phyloP scores from a whole-genome alignment of 768 basidiomycete genomes.

The Amylocystis lapponica region DNA sequence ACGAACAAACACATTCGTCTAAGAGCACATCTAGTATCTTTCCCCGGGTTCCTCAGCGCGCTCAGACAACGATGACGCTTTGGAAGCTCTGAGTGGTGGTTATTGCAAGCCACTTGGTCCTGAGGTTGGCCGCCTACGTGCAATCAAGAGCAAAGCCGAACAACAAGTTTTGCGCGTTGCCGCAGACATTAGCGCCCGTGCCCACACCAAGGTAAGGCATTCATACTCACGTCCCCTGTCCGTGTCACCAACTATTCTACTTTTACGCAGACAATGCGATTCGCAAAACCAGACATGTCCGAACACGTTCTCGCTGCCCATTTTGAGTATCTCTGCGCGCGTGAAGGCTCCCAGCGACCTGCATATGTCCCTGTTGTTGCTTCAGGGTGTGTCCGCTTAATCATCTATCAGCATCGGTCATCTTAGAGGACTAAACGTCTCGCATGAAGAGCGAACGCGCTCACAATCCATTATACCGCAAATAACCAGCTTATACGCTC shows the following conservation, averaged over 20 bases:
- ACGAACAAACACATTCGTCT: neutral
- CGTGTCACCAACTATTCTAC: neutral
- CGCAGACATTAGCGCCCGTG: slow-evolving; percentile 81
- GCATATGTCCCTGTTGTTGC: slow-evolving; percentile 99
- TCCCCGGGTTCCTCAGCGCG: slow-evolving; percentile 16
- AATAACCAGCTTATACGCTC: slow-evolving; percentile 75
- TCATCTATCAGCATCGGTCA: neutral
- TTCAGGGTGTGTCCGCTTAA: slow-evolving; percentile 59
- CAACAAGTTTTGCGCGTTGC: slow-evolving; percentile 74
- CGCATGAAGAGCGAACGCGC: slow-evolving; percentile 63
- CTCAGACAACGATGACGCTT: slow-evolving; percentile 44
- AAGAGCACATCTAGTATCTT: slow-evolving; percentile 20
- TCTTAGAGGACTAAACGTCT: neutral
- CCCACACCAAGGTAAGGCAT: slow-evolving; percentile 69
- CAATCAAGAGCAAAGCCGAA: slow-evolving; percentile 78
- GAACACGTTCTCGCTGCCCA: slow-evolving; percentile 69
- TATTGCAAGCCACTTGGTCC: slow-evolving; percentile 47
- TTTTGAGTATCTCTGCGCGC: slow-evolving; percentile 83
- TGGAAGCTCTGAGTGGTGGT: slow-evolving; percentile 43
- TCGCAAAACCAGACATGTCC: slow-evolving; percentile 48
- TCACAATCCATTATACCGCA: slow-evolving; percentile 91
- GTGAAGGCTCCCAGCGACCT: slow-evolving; percentile 74
- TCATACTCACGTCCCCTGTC: neutral
- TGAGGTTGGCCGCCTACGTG: slow-evolving; percentile 64
- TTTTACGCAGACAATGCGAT: slow-evolving; percentile 85